Percentiles rank a stretch among this genome's conserved stretches.
Conservation (phyloP, 306 rosid species). For the Calophaca sinica region DNA sequence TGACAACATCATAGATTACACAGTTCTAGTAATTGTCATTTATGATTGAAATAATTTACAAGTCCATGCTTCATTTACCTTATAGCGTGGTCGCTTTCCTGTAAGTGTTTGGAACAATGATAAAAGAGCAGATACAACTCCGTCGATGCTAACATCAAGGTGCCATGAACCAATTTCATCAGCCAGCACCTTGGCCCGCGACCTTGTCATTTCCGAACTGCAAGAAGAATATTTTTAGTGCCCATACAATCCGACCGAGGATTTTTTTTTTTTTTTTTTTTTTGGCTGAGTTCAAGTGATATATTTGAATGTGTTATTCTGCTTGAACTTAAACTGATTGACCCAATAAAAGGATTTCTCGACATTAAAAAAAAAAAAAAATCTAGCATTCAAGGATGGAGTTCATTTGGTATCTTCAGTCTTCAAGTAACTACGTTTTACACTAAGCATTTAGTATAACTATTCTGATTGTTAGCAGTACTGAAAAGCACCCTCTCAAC, state of each 20-base stretch:
- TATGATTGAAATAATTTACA: constrained; percentile 19
- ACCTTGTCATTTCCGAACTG: constrained; percentile 83
- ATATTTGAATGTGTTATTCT: constrained; percentile 17
- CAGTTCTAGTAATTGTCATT: constrained; percentile 6
- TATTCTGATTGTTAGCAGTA: constrained; percentile 28
- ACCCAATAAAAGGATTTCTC: constrained; percentile 29
- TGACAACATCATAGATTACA: constrained; percentile 29
- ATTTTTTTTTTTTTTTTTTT: not conserved
- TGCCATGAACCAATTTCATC: constrained; percentile 98
- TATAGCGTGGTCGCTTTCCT: constrained; percentile 78
- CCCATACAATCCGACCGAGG: constrained; percentile 11
- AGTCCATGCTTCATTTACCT: constrained; percentile 61
- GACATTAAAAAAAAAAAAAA: constrained; percentile 23
- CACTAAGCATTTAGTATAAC: constrained; percentile 18
- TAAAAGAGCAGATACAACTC: constrained; percentile 74
- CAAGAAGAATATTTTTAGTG: constrained; percentile 44
- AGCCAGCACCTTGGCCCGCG: constrained; percentile 79
- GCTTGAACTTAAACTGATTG: constrained; percentile 20
- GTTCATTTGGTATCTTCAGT: not conserved
- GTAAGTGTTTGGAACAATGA: constrained; percentile 82
- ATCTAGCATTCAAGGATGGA: constrained; percentile 4
- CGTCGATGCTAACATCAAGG: constrained; percentile 87
- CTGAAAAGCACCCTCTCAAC: constrained; percentile 17
- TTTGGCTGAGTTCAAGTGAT: constrained; percentile 20
- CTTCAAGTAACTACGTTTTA: constrained; percentile 11